phyloP scores from a whole-genome alignment of 108 stramenopile genomes.

The Asterionellopsis glacialis region DNA sequence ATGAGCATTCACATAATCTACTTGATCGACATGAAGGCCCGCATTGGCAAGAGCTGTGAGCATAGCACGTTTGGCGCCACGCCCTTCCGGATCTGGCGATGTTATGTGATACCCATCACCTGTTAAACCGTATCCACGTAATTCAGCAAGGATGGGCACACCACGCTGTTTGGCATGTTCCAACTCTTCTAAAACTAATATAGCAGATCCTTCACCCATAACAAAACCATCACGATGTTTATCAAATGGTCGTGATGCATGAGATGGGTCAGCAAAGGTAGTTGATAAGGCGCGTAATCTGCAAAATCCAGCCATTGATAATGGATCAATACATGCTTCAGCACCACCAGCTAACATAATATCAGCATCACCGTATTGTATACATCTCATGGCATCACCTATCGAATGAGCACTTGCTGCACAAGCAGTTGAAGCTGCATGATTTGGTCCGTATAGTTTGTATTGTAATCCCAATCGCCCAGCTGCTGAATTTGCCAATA shows the following conservation, averaged over 20 bases:
- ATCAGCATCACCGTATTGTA: constrained; percentile 79
- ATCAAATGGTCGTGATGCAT: constrained; percentile 89
- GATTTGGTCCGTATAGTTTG: constrained; percentile 82
- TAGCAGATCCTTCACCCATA: constrained; percentile 91
- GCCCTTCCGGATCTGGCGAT: constrained; percentile 81
- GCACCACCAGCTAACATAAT: constrained; percentile 94
- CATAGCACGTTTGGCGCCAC: constrained; percentile 85
- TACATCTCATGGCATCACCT: constrained; percentile 86
- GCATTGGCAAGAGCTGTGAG: constrained; percentile 48
- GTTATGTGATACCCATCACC: constrained; percentile 91
- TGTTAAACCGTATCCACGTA: constrained; percentile 62
- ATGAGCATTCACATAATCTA: constrained; percentile 95
- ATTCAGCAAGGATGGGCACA: constrained; percentile 56
- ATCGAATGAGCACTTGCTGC: constrained; percentile 93
- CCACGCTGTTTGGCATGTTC: constrained; percentile 75
- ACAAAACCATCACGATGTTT: constrained; percentile 86
- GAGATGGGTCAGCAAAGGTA: constrained; percentile 36
- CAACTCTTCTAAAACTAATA: constrained; percentile 87
- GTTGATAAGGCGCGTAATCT: constrained; percentile 84
- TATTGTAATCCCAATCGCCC: constrained; percentile 64
- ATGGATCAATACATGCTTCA: constrained; percentile 89
- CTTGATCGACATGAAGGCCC: constrained; percentile 11
- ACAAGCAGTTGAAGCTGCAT: constrained; percentile 86
- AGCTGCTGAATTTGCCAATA: constrained; percentile 88
- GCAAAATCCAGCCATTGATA: constrained; percentile 89